Conservation (phyloP, 805 yeast species). For the Metschnikowia lachancei region DNA sequence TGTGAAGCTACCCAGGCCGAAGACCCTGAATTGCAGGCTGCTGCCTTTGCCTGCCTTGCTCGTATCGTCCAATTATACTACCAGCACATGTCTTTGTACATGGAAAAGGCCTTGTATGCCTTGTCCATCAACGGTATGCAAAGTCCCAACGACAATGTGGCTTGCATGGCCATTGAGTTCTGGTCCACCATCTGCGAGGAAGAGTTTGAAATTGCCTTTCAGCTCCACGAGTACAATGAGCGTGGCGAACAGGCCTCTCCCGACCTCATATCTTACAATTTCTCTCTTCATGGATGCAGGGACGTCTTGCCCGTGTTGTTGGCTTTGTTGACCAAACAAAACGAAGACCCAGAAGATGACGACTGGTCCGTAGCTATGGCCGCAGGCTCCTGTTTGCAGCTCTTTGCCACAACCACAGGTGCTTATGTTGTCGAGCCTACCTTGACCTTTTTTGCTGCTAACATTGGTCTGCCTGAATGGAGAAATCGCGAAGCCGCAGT, state of each 20-base stretch:
- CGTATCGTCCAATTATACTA: conserved; percentile 89
- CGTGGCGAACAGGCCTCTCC: conserved; percentile 30
- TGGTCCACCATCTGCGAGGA: conserved; percentile 99
- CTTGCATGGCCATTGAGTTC: conserved; percentile 98
- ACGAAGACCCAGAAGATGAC: conserved; percentile 91
- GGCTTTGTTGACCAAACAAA: conserved; percentile 76
- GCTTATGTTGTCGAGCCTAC: conserved; percentile 84
- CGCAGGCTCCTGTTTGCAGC: conserved; percentile 93
- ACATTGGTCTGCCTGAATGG: conserved; percentile 63
- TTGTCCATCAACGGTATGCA: conserved; percentile 91
- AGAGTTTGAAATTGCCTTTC: conserved; percentile 76
- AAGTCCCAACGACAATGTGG: conserved; percentile 75
- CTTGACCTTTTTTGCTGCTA: conserved; percentile 74
- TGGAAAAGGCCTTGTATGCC: conserved; percentile 94
- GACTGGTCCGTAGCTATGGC: conserved; percentile 99
- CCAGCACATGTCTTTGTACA: conserved; percentile 84
- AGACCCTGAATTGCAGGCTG: conserved; percentile 78
- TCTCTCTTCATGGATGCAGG: conserved; percentile 78
- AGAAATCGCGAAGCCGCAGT: conserved; percentile 94
- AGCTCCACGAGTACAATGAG: conserved; percentile 56
- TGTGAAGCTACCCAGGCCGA: conserved; percentile 97
- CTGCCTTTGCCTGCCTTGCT: conserved; percentile 94
- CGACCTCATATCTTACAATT: conserved; percentile 61
- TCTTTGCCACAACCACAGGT: conserved; percentile 89
- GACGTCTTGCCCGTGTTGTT: conserved; percentile 88